Percentiles rank a stretch among this genome's conserved stretches.
Evolutionary conservation across 345 rosid genomes (phyloP).

Genomic region (Turritis glabra): DNA sequence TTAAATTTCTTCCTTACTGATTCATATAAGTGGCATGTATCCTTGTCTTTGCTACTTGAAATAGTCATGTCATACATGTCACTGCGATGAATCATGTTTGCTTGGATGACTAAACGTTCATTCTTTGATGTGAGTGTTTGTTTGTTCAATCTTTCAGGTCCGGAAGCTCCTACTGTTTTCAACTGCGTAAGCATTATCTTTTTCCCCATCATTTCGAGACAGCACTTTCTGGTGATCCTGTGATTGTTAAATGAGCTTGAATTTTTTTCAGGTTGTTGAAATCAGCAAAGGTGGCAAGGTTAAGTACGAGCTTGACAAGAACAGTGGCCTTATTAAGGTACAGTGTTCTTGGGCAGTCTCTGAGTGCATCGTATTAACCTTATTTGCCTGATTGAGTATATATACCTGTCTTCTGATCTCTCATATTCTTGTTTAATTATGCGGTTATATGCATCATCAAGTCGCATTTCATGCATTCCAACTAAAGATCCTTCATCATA

Average conservation of each 20-base stretch:
- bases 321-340: slow-evolving; percentile 88
- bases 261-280: slow-evolving; percentile 71
- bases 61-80: not conserved
- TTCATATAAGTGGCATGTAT: not conserved
- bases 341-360: not conserved
- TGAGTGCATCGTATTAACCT: not conserved
- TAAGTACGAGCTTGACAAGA: slow-evolving; percentile 95
- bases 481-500: not conserved
- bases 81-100: not conserved
- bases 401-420: not conserved
- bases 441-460: not conserved
- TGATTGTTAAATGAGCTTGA: not conserved
- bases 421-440: not conserved
- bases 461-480: not conserved
- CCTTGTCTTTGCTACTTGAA: not conserved
- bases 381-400: not conserved
- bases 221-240: not conserved
- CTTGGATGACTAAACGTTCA: not conserved
- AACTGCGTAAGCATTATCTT: slow-evolving; percentile 66
- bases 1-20: not conserved
- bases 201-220: not conserved
- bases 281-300: slow-evolving; percentile 97
- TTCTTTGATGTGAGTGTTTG: slow-evolving; percentile 17
- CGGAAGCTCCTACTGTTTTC: slow-evolving; percentile 82
- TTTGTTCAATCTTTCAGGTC: slow-evolving; percentile 58